phyloP scores from a whole-genome alignment of 2,329 filamentous ascomycete genomes.

The Ceratocystis harringtonii region DNA sequence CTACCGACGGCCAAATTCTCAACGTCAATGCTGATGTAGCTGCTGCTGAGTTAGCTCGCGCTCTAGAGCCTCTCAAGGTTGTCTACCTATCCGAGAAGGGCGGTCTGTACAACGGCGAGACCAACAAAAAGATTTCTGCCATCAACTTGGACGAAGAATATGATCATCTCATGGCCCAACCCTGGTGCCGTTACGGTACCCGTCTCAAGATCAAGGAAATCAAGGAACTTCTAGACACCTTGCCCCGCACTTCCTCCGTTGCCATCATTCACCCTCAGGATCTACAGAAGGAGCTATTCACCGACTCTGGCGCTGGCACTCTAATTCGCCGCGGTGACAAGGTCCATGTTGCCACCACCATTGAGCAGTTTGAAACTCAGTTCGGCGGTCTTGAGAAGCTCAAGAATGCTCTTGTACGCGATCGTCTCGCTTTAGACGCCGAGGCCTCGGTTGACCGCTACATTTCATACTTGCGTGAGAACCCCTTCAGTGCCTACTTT shows the following conservation, averaged over 20 bases:
- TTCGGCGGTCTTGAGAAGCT: conserved; percentile 42
- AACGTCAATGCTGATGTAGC: conserved; percentile 98
- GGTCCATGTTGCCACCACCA: conserved; percentile 55
- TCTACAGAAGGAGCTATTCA: conserved; percentile 92
- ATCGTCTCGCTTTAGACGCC: conserved; percentile 68
- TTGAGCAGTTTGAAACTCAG: conserved; percentile 58
- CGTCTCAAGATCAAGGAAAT: conserved; percentile 95
- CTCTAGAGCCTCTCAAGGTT: conserved; percentile 86
- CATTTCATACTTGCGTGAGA: conserved; percentile 58
- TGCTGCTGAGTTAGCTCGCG: conserved; percentile 77
- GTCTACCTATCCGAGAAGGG: conserved; percentile 98
- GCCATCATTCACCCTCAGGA: conserved; percentile 95
- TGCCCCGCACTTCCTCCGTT: conserved; percentile 84
- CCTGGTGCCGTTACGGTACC: conserved; percentile 91
- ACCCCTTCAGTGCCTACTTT: conserved; percentile 82
- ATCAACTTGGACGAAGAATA: conserved; percentile 98
- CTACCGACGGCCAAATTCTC: conserved; percentile 74
- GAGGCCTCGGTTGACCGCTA: conserved; percentile 76
- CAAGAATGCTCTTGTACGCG: conserved; percentile 67
- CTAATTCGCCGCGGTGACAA: conserved; percentile 86
- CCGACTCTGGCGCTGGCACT: conserved; percentile 86
- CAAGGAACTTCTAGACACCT: conserved; percentile 76
- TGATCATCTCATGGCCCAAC: conserved; percentile 78
- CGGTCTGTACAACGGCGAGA: conserved; percentile 82
- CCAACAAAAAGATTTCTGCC: conserved; percentile 86